These are phyloP conservation scores for Thecaphora thlaspeos DNA, from an alignment of 1,284 basidiomycete genomes.

Conservation along the genomic window DNA sequence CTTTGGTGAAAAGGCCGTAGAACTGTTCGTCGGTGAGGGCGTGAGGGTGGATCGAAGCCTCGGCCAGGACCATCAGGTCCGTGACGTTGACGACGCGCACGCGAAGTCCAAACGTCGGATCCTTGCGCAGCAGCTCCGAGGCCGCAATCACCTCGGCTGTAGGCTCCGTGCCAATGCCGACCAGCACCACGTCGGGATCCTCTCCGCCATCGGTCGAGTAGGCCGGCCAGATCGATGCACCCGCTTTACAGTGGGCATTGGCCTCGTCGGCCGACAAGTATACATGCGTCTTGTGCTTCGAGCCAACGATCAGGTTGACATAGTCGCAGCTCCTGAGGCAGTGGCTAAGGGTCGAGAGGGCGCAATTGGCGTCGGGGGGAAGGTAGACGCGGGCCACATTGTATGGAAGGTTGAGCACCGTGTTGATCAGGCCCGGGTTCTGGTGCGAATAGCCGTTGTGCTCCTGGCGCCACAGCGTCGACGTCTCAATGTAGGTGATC, in stretches of 20 bases:
- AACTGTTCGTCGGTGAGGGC: slow-evolving; percentile 68
- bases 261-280: slow-evolving; percentile 59
- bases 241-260: slow-evolving; percentile 55
- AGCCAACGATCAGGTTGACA: slow-evolving; percentile 79
- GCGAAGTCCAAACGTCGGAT: slow-evolving; percentile 33
- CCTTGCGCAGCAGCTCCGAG: slow-evolving; percentile 35
- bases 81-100: slow-evolving; percentile 55
- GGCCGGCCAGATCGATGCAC: slow-evolving; percentile 60
- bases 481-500: slow-evolving; percentile 81
- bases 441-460: slow-evolving; percentile 65
- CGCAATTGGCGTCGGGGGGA: slow-evolving; percentile 84
- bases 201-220: slow-evolving; percentile 61
- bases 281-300: slow-evolving; percentile 62
- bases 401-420: slow-evolving; percentile 74
- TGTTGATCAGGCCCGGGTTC: slow-evolving; percentile 83
- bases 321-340: slow-evolving; percentile 80
- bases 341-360: slow-evolving; percentile 73
- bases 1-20: slow-evolving; percentile 50
- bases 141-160: slow-evolving; percentile 61
- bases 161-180: slow-evolving; percentile 61
- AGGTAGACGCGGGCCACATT: slow-evolving; percentile 76
- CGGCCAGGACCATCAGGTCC: slow-evolving; percentile 73
- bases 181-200: slow-evolving; percentile 63
- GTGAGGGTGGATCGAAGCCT: slow-evolving; percentile 73
- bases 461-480: slow-evolving; percentile 72